phyloP scores from a whole-genome alignment of 441 rosid species.

The Populus trichocarpa region DNA sequence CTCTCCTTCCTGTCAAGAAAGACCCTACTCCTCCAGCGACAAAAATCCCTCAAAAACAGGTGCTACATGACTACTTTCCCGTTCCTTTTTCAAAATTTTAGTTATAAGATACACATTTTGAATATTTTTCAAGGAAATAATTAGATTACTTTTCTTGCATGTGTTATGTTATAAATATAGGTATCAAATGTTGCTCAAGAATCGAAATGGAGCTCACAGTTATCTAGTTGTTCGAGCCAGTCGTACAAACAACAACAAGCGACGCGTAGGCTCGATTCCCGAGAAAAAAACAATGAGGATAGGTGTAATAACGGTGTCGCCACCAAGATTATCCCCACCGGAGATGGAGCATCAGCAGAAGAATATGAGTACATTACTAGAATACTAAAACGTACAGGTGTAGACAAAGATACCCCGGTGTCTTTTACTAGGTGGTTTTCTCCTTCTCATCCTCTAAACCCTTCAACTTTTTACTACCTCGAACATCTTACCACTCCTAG shows the following conservation, averaged over 20 bases:
- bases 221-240: conserved; percentile 59
- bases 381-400: conserved; percentile 49
- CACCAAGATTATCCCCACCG: conserved; percentile 10
- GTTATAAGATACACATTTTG: not conserved
- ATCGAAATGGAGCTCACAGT: conserved; percentile 48
- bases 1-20: conserved; percentile 62
- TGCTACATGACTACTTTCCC: conserved; percentile 6
- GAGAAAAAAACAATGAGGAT: conserved; percentile 20
- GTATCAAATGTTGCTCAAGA: conserved; percentile 33
- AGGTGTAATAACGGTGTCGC: conserved; percentile 19
- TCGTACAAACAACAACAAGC: conserved; percentile 37
- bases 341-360: conserved; percentile 20
- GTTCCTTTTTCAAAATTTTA: not conserved
- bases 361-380: conserved; percentile 64
- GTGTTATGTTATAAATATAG: conserved; percentile 11
- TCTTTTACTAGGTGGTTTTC: conserved; percentile 60
- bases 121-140: not conserved
- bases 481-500: conserved; percentile 32
- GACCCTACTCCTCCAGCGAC: conserved; percentile 46
- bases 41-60: conserved; percentile 49
- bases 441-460: conserved; percentile 50
- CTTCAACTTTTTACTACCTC: conserved; percentile 57
- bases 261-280: conserved; percentile 24
- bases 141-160: not conserved
- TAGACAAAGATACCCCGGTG: conserved; percentile 46